A percentile compares a stretch with the other conserved stretches of the same genome.
Conservation (phyloP, 2,329 filamentous ascomycete species). For the Diaporthe velutina region DNA sequence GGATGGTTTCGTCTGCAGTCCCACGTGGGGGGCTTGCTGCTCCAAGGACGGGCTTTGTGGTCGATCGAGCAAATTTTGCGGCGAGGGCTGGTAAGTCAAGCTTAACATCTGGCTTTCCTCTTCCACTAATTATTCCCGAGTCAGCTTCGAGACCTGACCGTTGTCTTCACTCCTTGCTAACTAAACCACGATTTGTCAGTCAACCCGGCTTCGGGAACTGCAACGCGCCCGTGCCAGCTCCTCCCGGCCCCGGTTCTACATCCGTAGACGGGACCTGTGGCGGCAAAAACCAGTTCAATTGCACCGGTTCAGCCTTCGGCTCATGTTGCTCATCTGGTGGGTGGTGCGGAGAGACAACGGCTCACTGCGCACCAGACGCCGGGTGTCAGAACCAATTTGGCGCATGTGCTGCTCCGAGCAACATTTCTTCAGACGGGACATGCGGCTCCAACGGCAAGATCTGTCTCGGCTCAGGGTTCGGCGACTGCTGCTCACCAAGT, state of each 20-base stretch:
- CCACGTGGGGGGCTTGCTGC: no score
- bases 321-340: not conserved
- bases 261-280: not conserved
- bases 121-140: no score
- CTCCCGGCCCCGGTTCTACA: not conserved
- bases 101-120: no score
- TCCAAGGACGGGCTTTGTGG: no score
- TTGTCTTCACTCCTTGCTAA: not conserved
- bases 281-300: not conserved
- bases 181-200: not conserved
- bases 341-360: conserved; percentile 1
- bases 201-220: not conserved
- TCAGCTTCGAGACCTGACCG: not conserved
- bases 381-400: conserved; percentile 36
- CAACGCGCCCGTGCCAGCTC: not conserved
- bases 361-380: not conserved
- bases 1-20: no score
- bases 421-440: conserved; percentile 44
- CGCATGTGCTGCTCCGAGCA: not conserved
- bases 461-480: not conserved
- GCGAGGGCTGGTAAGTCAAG: no score
- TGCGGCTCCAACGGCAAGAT: conserved; percentile 12
- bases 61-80: no score
- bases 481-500: conserved; percentile 1
- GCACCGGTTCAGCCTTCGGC: not conserved